Base-by-base conservation (phyloP, 2,329 filamentous ascomycete species). In the Xylaria sp. region DNA sequence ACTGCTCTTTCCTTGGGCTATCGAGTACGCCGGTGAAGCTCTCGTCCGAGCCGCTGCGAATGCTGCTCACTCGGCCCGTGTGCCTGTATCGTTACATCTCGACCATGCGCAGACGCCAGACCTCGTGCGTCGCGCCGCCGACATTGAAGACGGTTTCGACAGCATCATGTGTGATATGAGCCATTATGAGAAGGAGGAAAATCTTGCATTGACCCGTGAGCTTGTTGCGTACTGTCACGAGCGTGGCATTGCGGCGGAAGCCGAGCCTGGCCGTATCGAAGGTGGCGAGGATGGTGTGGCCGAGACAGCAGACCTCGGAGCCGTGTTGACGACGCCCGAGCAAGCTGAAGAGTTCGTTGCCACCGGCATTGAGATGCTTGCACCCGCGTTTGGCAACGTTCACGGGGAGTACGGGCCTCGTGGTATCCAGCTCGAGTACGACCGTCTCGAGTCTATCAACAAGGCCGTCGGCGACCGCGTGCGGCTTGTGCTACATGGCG, bases 91-190 rank as follows among this genome's bases (percentile, higher is more conserved):
- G 23, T 78, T 90, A 46, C 87, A 90, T 75, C 83, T 90, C 70
- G 87, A 90, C 78, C 87, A 90, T 75, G 85, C 85, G 31, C 87
- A 89, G 75, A 84, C 82, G 8, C 84, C 86, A 2, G 86, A 86
- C 65, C 85, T 87, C 33, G 86, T 89, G 66, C 82, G 83, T 15
- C 79, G 78, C 4, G 87, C 87, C 0, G 87, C 87, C 0, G 82
- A 87, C 68, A 81, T 85, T n/a, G 71, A 74, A 19, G 80, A 83
- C 52, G 83, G 78, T 2, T 91, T 91, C 68, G 89, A 92, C 75
- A 86, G 83, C 65, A 91, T 92, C 74, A 91, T 92, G 89, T 86
- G 91, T 3, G 89, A 92, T 74, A 92, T 92, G 89, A 86, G 82
- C 63, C 89, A 91, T 73, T 89, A 89, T 72, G 87, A 89, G 70